phyloP scores from a whole-genome alignment of 2,329 filamentous ascomycete genomes.

The Aspergillus ochraceoroseus region DNA sequence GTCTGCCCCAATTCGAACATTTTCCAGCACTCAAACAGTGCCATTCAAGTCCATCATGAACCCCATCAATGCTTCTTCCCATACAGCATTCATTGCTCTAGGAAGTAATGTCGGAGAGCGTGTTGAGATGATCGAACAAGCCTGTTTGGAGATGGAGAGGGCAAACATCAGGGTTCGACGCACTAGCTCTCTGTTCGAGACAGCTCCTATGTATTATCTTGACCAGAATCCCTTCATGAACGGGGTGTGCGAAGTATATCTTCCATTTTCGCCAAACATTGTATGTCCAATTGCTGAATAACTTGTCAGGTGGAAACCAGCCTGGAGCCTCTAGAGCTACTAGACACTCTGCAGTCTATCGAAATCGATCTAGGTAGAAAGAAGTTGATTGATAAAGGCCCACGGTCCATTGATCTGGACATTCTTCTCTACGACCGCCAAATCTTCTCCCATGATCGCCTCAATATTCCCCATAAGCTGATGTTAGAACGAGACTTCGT shows the following conservation, averaged over 20 bases:
- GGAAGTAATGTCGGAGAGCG: conserved; percentile 91
- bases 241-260: conserved; percentile 78
- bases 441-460: conserved; percentile 61
- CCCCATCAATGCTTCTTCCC: conserved; percentile 19
- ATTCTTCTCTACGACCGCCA: conserved; percentile 76
- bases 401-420: conserved; percentile 89
- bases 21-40: conserved; percentile 13
- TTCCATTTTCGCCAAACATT: too few species aligned
- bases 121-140: conserved; percentile 75
- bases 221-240: conserved; percentile 88
- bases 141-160: conserved; percentile 70
- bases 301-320: conserved; percentile 67
- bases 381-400: conserved; percentile 88
- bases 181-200: conserved; percentile 91
- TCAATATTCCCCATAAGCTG: conserved; percentile 77
- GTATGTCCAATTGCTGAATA: conserved; percentile 5
- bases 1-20: conserved; percentile 2
- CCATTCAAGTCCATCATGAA: conserved; percentile 20
- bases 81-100: conserved; percentile 72
- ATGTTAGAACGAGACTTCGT: conserved; percentile 94
- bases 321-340: conserved; percentile 66
- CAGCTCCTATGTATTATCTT: conserved; percentile 90
- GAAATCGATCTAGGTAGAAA: conserved; percentile 73
- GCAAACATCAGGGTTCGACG: conserved; percentile 67
- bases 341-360: conserved; percentile 78